phyloP scores from a whole-genome alignment of 805 yeast species.

The Saturnispora quitensis region DNA sequence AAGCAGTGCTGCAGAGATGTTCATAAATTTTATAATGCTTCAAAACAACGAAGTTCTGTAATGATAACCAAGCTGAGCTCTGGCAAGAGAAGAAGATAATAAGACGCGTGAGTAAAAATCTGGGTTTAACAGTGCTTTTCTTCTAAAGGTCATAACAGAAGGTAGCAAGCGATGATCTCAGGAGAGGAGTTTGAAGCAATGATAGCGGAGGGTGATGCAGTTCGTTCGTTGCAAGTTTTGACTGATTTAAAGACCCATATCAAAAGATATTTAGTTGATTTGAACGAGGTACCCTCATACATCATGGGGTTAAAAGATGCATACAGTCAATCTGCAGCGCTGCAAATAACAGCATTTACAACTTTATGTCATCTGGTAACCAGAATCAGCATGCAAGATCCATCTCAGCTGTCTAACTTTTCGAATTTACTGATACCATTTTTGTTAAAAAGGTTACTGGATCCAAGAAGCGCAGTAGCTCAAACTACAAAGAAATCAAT shows the following conservation, averaged over 20 bases:
- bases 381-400: slow-evolving; percentile 50
- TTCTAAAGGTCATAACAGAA: neutral
- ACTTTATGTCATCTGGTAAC: slow-evolving; percentile 48
- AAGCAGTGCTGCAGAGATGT: neutral
- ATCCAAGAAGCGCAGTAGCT: slow-evolving; percentile 29
- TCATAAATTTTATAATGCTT: neutral
- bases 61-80: neutral
- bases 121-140: neutral
- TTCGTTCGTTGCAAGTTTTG: slow-evolving; percentile 2
- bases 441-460: slow-evolving; percentile 38
- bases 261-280: slow-evolving; percentile 44
- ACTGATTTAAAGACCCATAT: slow-evolving; percentile 21
- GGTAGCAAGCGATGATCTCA: neutral
- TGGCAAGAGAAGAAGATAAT: neutral
- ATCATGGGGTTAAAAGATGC: slow-evolving; percentile 42
- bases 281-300: slow-evolving; percentile 40
- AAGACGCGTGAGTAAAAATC: neutral
- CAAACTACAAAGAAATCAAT: slow-evolving; percentile 42
- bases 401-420: slow-evolving; percentile 32
- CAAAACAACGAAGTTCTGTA: neutral
- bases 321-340: slow-evolving; percentile 29
- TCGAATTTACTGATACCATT: slow-evolving; percentile 42
- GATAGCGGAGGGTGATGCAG: neutral
- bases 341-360: slow-evolving; percentile 39
- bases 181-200: slow-evolving; percentile 6